Base-by-base conservation (phyloP, 371 early-diverging fungal species). In the Lichtheimia hyalospora region DNA sequence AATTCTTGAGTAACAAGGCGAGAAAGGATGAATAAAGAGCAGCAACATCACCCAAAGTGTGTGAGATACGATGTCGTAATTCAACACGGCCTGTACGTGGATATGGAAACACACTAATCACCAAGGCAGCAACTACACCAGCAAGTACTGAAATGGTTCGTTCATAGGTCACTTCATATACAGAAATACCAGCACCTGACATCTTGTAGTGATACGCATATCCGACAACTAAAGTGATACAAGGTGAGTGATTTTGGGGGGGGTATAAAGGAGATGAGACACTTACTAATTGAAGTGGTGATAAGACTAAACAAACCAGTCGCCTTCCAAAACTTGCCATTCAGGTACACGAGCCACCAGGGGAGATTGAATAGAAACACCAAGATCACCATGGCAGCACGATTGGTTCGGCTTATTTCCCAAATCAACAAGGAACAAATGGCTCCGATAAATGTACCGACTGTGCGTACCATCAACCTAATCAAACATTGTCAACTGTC, bases 281-380 rank as follows among this genome's bases (percentile, higher is more conserved):
- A 53, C 79, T 70, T 76, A 79, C 79, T 76, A 28, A 79, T 49
- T 3, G 79, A 70, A 4, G 69, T 68, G 23, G 79, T 79, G 40
- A 79, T 72, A 39, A 79, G 44, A 1, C 71, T 64, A 48, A 79
- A 79, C 15, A 74, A 66, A 7, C 79, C 79, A 2, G 76, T 70
- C 15, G 74, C 67, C 20, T 66, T 66, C 76, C 76, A 79, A 56
- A 79, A 79, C 34, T 70, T 74, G n/a, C 72, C 74, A 15, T 72
- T 64, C 8, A 74, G 58, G 54, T 75, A 76, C 5, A 79, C 46
- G 52, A 74, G 28, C 69, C 71, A 76, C 68, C 72, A 75, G 5
- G 79, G 79, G 5, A 79, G 24, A 59, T 76, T 72, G 23, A 70
- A 68, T 0, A 79, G 1, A 40, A 79, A 79, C 1, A 65, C 60